Percentiles rank a stretch among this genome's conserved stretches.
These are phyloP conservation scores for Dictyostelium discoideum DNA, from an alignment of 78 protist species.

Conservation along the genomic window dicty_2.7 NC_007088.5:4159501-4160000, in stretches of 20 bases:
- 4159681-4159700: background rate
- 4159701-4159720: slow-evolving; percentile 24
- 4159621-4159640: slow-evolving; percentile 31
- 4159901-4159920: slow-evolving; percentile 72
- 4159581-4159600: slow-evolving; percentile 43
- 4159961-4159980: slow-evolving; percentile 60
- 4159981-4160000: slow-evolving; percentile 54
- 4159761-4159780: background rate
- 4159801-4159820: background rate
- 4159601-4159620: slow-evolving; percentile 45
- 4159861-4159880: slow-evolving; percentile 39
- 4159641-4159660: background rate
- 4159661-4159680: slow-evolving; percentile 42
- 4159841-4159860: slow-evolving; percentile 77
- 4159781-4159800: background rate
- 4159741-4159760: slow-evolving; percentile 45
- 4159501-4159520: slow-evolving; percentile 17
- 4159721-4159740: slow-evolving; percentile 67
- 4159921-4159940: slow-evolving; percentile 60
- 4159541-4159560: background rate
- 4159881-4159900: slow-evolving; percentile 44
- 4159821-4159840: slow-evolving; percentile 40
- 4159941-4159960: slow-evolving; percentile 58
- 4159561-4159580: slow-evolving; percentile 16
- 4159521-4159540: background rate